Base-by-base conservation (phyloP, 768 basidiomycete species). In the Lepiota brunneoincarnata region DNA sequence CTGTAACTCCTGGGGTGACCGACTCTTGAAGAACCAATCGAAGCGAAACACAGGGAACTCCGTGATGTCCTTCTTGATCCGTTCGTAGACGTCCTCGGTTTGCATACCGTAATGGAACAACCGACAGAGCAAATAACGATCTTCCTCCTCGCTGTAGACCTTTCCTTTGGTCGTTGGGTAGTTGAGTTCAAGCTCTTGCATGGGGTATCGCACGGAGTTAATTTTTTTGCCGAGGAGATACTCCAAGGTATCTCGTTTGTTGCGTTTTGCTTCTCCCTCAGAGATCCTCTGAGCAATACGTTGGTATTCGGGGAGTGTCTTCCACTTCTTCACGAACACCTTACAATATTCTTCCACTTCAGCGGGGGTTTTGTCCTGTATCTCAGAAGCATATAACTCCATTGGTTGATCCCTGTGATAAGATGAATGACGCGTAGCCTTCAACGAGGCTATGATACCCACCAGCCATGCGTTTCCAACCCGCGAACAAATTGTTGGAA, bases 31-130 rank as follows among this genome's bases (percentile, higher is more conserved):
- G 75, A 97, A 98, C 96, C 94, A 98, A 64, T 98, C 94, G 63
- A 98, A 98, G 18, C 95, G 78, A 75, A 98, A 99, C 12, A 95
- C 89, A 1, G 96, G 95, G 71, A 94, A 98, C 71, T 98, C 95
- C 14, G 85, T 87, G 59, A 98, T 93, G 69, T 98, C 96, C 69
- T 87, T 84, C 81, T 96, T 97, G 72, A 98, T 97, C 49, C 87
- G 74, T 64, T 99, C 96, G 64, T 94, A 97, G 21, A 93, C 89
- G 62, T 97, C 93, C 46, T 91, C 91, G 14, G 79, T 73, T 51
- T 87, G 85, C 79, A 98, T 86, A 20, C 94, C 93, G 60, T 98
- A 95, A 70, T 96, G 84, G 66, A 85, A 83, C 58, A 98, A 71
- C 23, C 94, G 83, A 64, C 91, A 93, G 36, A 98, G 80, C 10